Base-by-base conservation (phyloP, 2,329 filamentous ascomycete species). In the Verticillium tricorpus region DNA sequence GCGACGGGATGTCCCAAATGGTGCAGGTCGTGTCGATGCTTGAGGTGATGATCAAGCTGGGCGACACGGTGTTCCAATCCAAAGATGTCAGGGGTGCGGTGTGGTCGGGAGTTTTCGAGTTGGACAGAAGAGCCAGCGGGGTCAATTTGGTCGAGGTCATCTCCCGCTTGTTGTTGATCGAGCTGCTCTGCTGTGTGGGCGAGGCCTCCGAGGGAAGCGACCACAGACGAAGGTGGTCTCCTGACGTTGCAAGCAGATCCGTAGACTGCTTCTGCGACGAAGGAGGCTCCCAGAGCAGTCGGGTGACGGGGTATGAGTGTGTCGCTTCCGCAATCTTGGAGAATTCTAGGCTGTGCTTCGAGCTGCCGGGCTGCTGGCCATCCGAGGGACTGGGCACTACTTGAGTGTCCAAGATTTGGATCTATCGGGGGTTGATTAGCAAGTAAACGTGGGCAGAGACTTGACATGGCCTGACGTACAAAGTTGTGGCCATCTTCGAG, bases 1-100 rank as follows among this genome's bases (percentile, higher is more conserved):
- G 82, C 1, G 95, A 97, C 3, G 95, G 95, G 61, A 99, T 99
- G 74, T 99, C 95, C 95, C 95, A 99, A 67, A 99, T 99, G 5
- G 95, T 99, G 78, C 95, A 99, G 6, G 95, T 99, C 1, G 95
- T 99, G 73, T 99, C 95, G 71, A 99, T 99, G 74, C 93, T 98
- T 3, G 93, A 97, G 1, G 95, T 99, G 71, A 99, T 99, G 72
- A 99, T 99, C 60, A 99, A 82, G 74, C 94, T 97, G 0, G 95
- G 95, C 28, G 93, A 97, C 59, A 99, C 89, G 1, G 92, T 96
- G 71, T 99, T 99, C 95, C 95, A 99, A 74, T 99, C 95, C 56
- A 99, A 82, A 17, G 93, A 97, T 1, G 95, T 99, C 62, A 99
- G 86, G 22, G 95, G 95, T 15, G 95, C 95, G 5, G 95, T 99